These are phyloP conservation scores for Erucastrum elatum DNA, from an alignment of 345 rosid genomes.

Conservation along the genomic window DNA sequence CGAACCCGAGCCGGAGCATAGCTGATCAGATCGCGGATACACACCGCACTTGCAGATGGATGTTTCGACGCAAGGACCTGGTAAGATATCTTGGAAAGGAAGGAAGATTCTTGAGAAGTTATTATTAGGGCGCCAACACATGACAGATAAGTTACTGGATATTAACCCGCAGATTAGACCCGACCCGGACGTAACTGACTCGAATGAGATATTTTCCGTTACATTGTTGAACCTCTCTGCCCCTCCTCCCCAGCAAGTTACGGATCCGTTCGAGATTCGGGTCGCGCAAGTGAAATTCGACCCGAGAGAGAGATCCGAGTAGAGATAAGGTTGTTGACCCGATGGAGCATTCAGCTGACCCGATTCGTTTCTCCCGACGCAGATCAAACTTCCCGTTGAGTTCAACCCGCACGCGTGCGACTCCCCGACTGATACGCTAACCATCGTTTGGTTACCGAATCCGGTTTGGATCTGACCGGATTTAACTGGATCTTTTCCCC, in stretches of 20 bases:
- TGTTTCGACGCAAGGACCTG: conserved; percentile 69
- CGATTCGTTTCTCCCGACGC: conserved; percentile 52
- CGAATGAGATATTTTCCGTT: conserved; percentile 44
- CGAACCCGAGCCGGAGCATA: conserved; percentile 58
- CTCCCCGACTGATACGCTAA: conserved; percentile 56
- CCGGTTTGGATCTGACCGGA: conserved; percentile 43
- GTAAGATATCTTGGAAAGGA: conserved; percentile 52
- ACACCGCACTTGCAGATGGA: conserved; percentile 51
- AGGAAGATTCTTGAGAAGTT: conserved; percentile 36
- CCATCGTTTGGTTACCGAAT: conserved; percentile 55
- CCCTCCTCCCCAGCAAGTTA: conserved; percentile 79
- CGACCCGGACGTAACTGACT: conserved; percentile 66
- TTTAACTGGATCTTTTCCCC: conserved; percentile 48
- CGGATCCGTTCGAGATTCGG: conserved; percentile 43
- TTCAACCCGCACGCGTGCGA: conserved; percentile 79
- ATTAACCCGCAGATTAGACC: conserved; percentile 72
- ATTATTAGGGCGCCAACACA: conserved; percentile 65
- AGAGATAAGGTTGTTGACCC: conserved; percentile 36
- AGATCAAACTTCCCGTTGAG: conserved; percentile 52
- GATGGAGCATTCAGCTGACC: conserved; percentile 63
- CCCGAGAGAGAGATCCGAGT: conserved; percentile 61
- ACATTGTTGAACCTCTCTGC: conserved; percentile 42
- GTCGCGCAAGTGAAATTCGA: conserved; percentile 64
- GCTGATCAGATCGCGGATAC: conserved; percentile 43
- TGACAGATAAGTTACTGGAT: conserved; percentile 43